Evolutionary conservation across 2,329 filamentous ascomycete genomes (phyloP), one percentile per base, ranked within the genome.

Genomic region (Alternaria arborescens): DNA sequence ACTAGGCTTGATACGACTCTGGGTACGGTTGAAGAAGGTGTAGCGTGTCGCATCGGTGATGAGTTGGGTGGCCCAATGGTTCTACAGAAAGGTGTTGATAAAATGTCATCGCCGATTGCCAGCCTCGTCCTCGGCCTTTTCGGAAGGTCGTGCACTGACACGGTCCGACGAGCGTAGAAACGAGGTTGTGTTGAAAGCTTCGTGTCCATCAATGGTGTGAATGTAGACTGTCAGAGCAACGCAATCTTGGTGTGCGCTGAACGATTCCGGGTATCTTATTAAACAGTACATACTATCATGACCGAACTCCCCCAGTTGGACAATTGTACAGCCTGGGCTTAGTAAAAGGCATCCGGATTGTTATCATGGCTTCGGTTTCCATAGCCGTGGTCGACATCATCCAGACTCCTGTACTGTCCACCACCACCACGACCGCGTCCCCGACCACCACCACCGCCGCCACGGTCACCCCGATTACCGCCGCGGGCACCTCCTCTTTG

Each of bases 401-500:
- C 82, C 26, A 83, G 70, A 61, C 79, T 81, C 51, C 76, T 71
- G 64, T 83, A 83, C 38, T 74, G 73, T 24, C 58, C 58, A 26
- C 75, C 72, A 22, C 75, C 68, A 18, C 74, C 69, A 38, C 76
- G 69, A 18, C 77, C 72, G 50, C 77, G 72, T 51, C 73, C 71
- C 55, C 72, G 66, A 32, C 64, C 69, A 28, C 66, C 73, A 55
- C 80, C 70, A 22, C 67, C 68, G 42, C 52, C 79, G 76, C 66
- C 73, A 55, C 80, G 71, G 57, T 76, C 81, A 52, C 77, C 70
- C 7, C 75, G 71, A 46, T 77, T 59, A 41, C 84, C 84, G 26
- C 75, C 80, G 14, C 83, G 81, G 40, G 80, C 74, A 7, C 75
- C 71, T 53, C 73, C 71, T 58, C 74, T 65, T 30, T 53, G 46